Conservation (phyloP, 768 basidiomycete genomes). For the Tylopilus subfusipes region DNA sequence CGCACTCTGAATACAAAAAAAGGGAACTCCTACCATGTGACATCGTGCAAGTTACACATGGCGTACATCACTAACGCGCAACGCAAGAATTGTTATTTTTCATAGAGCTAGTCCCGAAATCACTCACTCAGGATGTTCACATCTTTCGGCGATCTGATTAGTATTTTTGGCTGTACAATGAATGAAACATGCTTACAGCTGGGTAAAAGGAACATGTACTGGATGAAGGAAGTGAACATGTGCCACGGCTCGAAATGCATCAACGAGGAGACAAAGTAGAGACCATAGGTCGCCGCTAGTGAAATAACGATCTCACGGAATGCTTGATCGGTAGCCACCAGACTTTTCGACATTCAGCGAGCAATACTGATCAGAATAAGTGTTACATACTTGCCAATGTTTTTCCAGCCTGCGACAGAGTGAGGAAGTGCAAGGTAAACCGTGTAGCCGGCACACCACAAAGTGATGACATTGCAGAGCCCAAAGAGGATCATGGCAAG, state of each 20-base stretch:
- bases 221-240: slow-evolving; percentile 89
- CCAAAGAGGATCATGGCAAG: slow-evolving; percentile 77
- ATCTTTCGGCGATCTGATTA: slow-evolving; percentile 35
- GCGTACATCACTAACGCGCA: slow-evolving; percentile 76
- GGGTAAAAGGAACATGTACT: slow-evolving; percentile 90
- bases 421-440: slow-evolving; percentile 84
- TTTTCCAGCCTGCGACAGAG: slow-evolving; percentile 68
- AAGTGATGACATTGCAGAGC: slow-evolving; percentile 69
- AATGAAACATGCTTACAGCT: slow-evolving; percentile 44
- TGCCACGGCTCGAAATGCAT: slow-evolving; percentile 97
- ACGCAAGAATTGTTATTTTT: background rate
- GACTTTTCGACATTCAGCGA: slow-evolving; percentile 36
- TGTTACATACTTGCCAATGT: slow-evolving; percentile 59
- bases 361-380: background rate
- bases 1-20: background rate
- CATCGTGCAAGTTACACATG: slow-evolving; percentile 90
- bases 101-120: background rate
- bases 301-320: slow-evolving; percentile 85
- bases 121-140: slow-evolving; percentile 75
- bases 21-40: slow-evolving; percentile 53
- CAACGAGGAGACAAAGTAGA: slow-evolving; percentile 83
- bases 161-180: background rate
- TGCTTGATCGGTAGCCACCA: slow-evolving; percentile 62
- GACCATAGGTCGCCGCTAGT: slow-evolving; percentile 70
- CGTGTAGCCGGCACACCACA: slow-evolving; percentile 90